These are phyloP conservation scores for Pestalotiopsis sp. DNA, from an alignment of 2,329 filamentous ascomycete genomes.

Conservation along the genomic window DNA sequence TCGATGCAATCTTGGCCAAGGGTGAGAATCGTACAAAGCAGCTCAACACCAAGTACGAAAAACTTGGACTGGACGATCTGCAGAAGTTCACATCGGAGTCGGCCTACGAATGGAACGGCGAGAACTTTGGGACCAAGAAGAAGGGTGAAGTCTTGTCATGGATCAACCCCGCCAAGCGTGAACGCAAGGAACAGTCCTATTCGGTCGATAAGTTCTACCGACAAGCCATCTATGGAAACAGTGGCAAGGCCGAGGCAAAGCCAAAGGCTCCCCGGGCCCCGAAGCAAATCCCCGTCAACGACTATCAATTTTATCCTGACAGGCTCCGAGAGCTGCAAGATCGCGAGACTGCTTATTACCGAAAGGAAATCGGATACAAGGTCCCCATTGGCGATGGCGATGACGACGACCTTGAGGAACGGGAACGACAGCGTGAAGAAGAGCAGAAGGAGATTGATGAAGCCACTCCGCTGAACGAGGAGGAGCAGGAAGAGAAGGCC, in stretches of 20 bases:
- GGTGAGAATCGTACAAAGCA: constrained; percentile 88
- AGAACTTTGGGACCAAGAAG: constrained; percentile 89
- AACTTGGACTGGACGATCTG: constrained; percentile 92
- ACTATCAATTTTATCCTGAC: constrained; percentile 95
- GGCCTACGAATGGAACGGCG: constrained; percentile 98
- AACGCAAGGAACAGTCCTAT: constrained; percentile 96
- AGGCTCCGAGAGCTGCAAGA: constrained; percentile 87
- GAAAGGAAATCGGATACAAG: constrained; percentile 96
- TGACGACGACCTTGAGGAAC: constrained; percentile 82
- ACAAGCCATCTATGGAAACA: constrained; percentile 76
- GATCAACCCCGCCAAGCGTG: constrained; percentile 98
- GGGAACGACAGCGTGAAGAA: constrained; percentile 81
- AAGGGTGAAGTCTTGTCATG: constrained; percentile 91
- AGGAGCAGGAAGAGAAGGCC: constrained; percentile 85
- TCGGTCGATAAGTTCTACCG: constrained; percentile 99
- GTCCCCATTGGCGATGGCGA: constrained; percentile 85
- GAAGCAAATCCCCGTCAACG: constrained; percentile 87
- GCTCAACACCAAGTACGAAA: constrained; percentile 92
- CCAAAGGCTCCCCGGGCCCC: constrained; percentile 94
- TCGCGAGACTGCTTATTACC: constrained; percentile 91
- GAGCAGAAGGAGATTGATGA: constrained; percentile 94
- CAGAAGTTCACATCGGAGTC: constrained; percentile 98
- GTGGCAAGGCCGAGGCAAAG: constrained; percentile 79
- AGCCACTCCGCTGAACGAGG: constrained; percentile 82
- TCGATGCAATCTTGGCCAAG: constrained; percentile 81